These are phyloP conservation scores for California macrophylla DNA, from an alignment of 441 rosid genomes.

Conservation along the genomic window DNA sequence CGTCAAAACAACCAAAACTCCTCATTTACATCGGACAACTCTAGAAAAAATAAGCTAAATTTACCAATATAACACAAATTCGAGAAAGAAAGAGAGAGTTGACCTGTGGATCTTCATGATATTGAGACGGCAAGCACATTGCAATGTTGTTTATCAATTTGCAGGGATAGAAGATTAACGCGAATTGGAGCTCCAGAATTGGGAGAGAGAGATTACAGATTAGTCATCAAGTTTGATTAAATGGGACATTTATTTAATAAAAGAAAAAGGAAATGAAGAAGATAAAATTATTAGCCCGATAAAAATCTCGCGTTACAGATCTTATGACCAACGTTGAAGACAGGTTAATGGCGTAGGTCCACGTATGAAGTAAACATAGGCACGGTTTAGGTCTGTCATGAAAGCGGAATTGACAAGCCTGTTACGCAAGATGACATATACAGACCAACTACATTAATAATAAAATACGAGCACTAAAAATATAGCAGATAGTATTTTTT, in stretches of 20 bases:
- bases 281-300: slow-evolving; percentile 5
- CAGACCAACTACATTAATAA: not conserved
- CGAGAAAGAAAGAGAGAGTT: slow-evolving; percentile 4
- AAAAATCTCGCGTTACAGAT: not conserved
- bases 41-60: not conserved
- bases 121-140: not conserved
- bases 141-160: not conserved
- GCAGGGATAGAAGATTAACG: not conserved
- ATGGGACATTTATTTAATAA: not conserved
- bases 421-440: not conserved
- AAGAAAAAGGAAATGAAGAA: not conserved
- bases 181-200: slow-evolving; percentile 3
- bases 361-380: not conserved
- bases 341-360: not conserved
- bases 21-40: not conserved
- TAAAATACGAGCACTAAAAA: too few relatives aligned
- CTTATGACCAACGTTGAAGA: not conserved
- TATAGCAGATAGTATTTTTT: too few relatives aligned
- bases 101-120: slow-evolving; percentile 6
- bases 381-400: not conserved
- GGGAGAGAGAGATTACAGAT: not conserved
- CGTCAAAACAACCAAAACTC: not conserved
- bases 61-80: not conserved
- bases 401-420: not conserved
- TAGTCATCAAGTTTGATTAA: slow-evolving; percentile 2